Evolutionary conservation across 495 filamentous ascomycete species (phyloP).

Genomic region (Astrothelium subdiscretum): DNA sequence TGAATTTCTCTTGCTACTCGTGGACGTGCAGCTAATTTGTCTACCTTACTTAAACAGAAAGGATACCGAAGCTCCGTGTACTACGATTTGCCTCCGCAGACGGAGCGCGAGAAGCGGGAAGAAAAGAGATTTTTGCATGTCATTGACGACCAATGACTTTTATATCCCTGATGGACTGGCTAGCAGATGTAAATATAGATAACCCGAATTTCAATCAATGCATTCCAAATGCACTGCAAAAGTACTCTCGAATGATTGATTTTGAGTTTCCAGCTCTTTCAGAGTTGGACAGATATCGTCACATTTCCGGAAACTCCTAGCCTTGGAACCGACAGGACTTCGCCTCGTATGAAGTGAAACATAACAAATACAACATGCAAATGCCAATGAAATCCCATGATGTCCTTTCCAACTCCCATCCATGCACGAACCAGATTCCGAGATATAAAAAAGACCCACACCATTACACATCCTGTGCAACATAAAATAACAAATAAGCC

Average conservation of each 20-base stretch:
- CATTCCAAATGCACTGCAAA: not conserved
- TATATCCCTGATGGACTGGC: not conserved
- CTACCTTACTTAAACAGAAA: conserved; percentile 46
- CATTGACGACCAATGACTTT: conserved; percentile 61
- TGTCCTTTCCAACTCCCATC: not conserved
- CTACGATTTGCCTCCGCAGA: conserved; percentile 89
- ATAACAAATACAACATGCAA: not conserved
- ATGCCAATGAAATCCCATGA: not conserved
- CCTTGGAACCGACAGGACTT: too few species aligned
- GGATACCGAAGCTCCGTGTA: conserved; percentile 68
- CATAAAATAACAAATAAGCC: conserved; percentile 81
- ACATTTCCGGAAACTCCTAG: too few species aligned
- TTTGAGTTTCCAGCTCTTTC: too few species aligned
- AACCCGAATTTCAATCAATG: not conserved
- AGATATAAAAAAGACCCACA: too few species aligned
- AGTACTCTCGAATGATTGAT: too few species aligned
- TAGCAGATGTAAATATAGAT: not conserved
- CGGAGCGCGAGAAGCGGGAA: conserved; percentile 85
- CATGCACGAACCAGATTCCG: not conserved
- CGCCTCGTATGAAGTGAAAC: too few species aligned
- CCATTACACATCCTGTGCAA: conserved; percentile 6
- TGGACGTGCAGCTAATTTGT: not conserved
- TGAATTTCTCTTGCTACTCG: not conserved
- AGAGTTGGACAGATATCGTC: too few species aligned
- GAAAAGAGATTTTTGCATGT: conserved; percentile 96